Percentiles rank a stretch among this genome's conserved stretches.
These are phyloP conservation scores for Neopestalotiopsis rosae DNA, from an alignment of 2,329 filamentous ascomycete genomes.

Conservation along the genomic window DNA sequence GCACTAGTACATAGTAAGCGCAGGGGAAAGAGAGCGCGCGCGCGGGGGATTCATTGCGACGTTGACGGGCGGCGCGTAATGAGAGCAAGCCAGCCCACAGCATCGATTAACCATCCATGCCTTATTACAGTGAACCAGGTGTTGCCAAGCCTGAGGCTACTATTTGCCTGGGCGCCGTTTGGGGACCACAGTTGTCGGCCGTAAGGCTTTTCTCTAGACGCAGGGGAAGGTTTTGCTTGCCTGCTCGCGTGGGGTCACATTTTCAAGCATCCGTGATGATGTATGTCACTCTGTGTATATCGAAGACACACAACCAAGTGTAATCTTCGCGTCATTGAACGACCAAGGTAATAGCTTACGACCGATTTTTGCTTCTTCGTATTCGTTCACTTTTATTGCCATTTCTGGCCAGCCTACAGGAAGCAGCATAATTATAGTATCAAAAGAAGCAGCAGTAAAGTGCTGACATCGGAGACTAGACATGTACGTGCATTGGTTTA, in stretches of 20 bases:
- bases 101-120: neutral
- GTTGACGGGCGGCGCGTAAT: neutral
- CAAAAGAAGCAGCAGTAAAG: neutral
- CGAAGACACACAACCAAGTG: neutral
- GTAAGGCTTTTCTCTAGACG: neutral
- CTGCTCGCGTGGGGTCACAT: neutral
- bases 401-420: neutral
- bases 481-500: neutral
- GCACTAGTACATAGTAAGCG: neutral
- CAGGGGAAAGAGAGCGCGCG: neutral
- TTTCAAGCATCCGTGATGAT: neutral
- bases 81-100: no score
- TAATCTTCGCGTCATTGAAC: neutral
- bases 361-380: neutral
- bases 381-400: neutral
- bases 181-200: neutral
- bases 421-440: neutral
- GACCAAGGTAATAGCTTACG: neutral
- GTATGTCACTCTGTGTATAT: neutral
- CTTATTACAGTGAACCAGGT: neutral
- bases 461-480: conserved; percentile 2
- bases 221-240: neutral
- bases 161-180: neutral
- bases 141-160: neutral
- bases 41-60: neutral